phyloP scores from a whole-genome alignment of 768 basidiomycete species.

The Tephrocybe sp. region DNA sequence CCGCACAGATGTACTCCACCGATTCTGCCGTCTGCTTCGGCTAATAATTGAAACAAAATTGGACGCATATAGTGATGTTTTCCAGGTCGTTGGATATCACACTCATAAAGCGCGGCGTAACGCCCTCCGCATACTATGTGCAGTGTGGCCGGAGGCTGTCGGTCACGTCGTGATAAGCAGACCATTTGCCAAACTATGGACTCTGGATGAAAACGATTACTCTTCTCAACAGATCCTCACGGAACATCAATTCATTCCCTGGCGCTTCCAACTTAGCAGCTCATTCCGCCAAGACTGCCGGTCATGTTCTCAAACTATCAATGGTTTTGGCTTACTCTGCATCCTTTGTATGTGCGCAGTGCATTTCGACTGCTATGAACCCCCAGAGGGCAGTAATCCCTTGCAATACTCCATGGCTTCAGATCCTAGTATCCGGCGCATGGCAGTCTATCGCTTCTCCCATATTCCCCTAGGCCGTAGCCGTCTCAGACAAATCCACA shows the following conservation, averaged over 20 bases:
- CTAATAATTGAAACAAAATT: constrained; percentile 57
- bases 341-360: constrained; percentile 67
- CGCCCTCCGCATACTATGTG: constrained; percentile 56
- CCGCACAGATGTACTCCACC: constrained; percentile 39
- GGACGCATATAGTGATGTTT: constrained; percentile 69
- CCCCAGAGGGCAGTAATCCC: constrained; percentile 60
- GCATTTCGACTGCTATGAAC: constrained; percentile 81
- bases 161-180: constrained; percentile 67
- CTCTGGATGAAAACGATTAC: constrained; percentile 18
- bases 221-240: constrained; percentile 24
- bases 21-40: constrained; percentile 54
- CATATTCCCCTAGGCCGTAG: constrained; percentile 35
- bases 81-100: constrained; percentile 72
- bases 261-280: constrained; percentile 48
- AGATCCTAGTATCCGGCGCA: constrained; percentile 49
- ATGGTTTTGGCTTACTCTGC: constrained; percentile 74
- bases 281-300: constrained; percentile 48
- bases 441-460: constrained; percentile 67
- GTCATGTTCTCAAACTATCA: constrained; percentile 52
- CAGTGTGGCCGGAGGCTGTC: constrained; percentile 66
- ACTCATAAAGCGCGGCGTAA: constrained; percentile 50
- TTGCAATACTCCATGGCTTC: constrained; percentile 49
- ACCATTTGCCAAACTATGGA: constrained; percentile 43
- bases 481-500: constrained; percentile 18
- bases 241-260: constrained; percentile 68